Evolutionary conservation across 768 basidiomycete species (phyloP).

Genomic region (Favolaschia claudopus): DNA sequence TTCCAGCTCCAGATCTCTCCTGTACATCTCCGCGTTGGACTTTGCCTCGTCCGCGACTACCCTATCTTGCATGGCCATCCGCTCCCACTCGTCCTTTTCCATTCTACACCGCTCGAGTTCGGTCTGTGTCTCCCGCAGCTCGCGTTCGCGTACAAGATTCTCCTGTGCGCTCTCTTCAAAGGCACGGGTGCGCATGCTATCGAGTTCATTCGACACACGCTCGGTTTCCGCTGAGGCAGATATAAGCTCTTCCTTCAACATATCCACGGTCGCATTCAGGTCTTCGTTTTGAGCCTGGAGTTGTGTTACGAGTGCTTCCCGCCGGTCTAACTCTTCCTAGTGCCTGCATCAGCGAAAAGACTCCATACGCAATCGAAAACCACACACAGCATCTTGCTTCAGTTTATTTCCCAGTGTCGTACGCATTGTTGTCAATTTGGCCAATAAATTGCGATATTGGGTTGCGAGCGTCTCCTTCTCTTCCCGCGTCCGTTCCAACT

Average conservation of each 20-base stretch:
- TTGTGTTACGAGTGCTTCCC: conserved; percentile 84
- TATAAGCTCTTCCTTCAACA: conserved; percentile 82
- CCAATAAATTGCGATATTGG: conserved; percentile 87
- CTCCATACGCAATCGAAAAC: background rate
- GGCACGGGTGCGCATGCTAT: conserved; percentile 67
- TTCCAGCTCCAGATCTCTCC: conserved; percentile 74
- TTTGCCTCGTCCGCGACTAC: conserved; percentile 75
- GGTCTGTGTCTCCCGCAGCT: conserved; percentile 81
- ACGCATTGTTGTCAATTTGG: conserved; percentile 92
- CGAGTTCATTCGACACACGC: conserved; percentile 73
- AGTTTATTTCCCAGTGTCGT: conserved; percentile 93
- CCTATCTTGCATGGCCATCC: conserved; percentile 64
- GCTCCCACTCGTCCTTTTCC: conserved; percentile 74
- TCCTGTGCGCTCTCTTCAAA: conserved; percentile 77
- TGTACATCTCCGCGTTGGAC: conserved; percentile 59
- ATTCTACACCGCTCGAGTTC: conserved; percentile 88
- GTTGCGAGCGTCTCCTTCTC: conserved; percentile 89
- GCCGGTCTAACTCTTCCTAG: conserved; percentile 98
- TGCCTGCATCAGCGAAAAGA: conserved; percentile 29
- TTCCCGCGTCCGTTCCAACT: conserved; percentile 76
- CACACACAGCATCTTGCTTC: conserved; percentile 90
- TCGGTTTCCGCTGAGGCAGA: conserved; percentile 79
- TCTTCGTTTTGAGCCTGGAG: conserved; percentile 83
- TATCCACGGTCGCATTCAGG: conserved; percentile 72
- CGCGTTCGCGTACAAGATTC: conserved; percentile 72